Base-by-base conservation (phyloP, 2,329 filamentous ascomycete species). In the Incumbomyces delicatus region DNA sequence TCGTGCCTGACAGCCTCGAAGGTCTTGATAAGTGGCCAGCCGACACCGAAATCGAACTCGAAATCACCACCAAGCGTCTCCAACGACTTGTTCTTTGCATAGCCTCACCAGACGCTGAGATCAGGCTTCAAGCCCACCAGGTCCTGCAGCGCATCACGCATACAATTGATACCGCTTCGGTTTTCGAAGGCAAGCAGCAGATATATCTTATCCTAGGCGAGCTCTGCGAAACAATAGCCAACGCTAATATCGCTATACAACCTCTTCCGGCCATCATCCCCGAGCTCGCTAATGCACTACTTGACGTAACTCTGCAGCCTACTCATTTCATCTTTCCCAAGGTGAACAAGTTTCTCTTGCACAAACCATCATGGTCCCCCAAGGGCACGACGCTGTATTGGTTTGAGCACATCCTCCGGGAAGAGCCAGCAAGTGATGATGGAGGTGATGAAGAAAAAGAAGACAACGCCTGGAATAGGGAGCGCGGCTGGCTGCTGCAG, bases 291-390 rank as follows among this genome's bases (percentile, higher is more conserved):
- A 74, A 76, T 39, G 78, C 80, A 53, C 79, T 81, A 1, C 71
- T 94, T 6, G 68, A 75, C 1, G 78, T 94, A 13, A 67, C 94
- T 38, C 76, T 74, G 17, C 81, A 87, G 51, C 90, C 90, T 0
- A 73, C 87, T 13, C 87, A 94, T 60, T 78, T 78, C 50, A 76
- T 95, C 32, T 96, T 95, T 62, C 78, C 80, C 48, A 95, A 95
- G 61, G 70, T 92, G 65, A 95, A 94, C 68, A 72, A 75, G 5
- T 95, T 89, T 62, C 76, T 96, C 31, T 86, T 86, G 17, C 80
- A 80, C 43, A 77, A 80, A 0, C 89, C 90, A 1, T 65, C 73
- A 18, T 96, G 90, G 90, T 74, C 81, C 11, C 60, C 73, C 10
- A 63, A 64, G 22, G 75, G 74, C 38, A 62, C 81, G 4, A 70